A percentile compares a stretch with the other conserved stretches of the same genome.
phyloP scores from a whole-genome alignment of 495 filamentous ascomycete genomes.

The Daldinia caldariorum region DNA sequence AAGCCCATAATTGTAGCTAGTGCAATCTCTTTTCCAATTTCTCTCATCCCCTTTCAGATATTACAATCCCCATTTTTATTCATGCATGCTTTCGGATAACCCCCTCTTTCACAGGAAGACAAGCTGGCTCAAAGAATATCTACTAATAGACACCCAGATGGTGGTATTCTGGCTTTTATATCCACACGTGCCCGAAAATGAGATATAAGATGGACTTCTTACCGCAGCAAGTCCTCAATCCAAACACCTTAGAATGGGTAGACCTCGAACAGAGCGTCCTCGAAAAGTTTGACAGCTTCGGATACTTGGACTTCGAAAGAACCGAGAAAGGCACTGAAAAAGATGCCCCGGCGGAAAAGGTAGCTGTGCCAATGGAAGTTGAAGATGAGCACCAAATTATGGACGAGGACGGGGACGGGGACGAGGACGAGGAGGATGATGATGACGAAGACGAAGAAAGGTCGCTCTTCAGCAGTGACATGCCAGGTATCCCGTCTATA shows the following conservation, averaged over 20 bases:
- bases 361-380: conserved; percentile 47
- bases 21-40: neutral
- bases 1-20: neutral
- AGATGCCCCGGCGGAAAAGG: conserved; percentile 27
- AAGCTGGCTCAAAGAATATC: neutral
- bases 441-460: conserved; percentile 46
- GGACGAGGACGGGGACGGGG: conserved; percentile 17
- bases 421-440: conserved; percentile 35
- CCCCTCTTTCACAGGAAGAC: neutral
- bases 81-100: neutral
- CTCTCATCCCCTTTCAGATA: neutral
- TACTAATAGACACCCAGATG: conserved; percentile 42
- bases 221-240: conserved; percentile 86
- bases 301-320: conserved; percentile 73
- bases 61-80: neutral
- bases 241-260: conserved; percentile 79
- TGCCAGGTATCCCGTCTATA: conserved; percentile 80
- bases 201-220: conserved; percentile 87
- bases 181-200: conserved; percentile 64
- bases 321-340: conserved; percentile 49
- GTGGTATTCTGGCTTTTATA: conserved; percentile 65
- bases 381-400: conserved; percentile 42
- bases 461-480: conserved; percentile 73
- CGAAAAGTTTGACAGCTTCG: conserved; percentile 67
- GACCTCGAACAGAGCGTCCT: conserved; percentile 73